phyloP scores from a whole-genome alignment of 768 basidiomycete species.

The Agaricus bisporus region DNA sequence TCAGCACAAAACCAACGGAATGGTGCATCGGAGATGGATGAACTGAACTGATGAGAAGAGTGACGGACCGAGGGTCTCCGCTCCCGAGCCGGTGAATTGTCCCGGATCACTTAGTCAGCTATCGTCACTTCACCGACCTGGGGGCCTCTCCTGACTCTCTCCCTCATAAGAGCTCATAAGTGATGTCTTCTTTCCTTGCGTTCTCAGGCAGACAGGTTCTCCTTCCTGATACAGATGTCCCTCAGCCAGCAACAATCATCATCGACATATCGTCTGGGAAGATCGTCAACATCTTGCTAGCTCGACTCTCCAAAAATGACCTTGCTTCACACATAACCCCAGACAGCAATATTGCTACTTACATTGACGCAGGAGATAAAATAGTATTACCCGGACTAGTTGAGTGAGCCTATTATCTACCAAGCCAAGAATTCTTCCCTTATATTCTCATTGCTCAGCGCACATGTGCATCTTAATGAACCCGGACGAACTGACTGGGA shows the following conservation, averaged over 20 bases:
- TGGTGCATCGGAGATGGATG: neutral
- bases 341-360: constrained; percentile 25
- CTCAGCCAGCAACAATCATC: constrained; percentile 61
- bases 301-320: constrained; percentile 24
- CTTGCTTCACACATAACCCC: constrained; percentile 19
- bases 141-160: too few species aligned
- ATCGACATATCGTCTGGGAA: constrained; percentile 53
- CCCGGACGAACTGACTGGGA: constrained; percentile 94
- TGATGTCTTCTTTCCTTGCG: constrained; percentile 24
- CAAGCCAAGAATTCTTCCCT: neutral
- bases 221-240: constrained; percentile 40
- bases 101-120: neutral
- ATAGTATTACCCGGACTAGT: constrained; percentile 73
- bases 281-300: constrained; percentile 43
- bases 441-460: constrained; percentile 33
- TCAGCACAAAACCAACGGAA: too few species aligned
- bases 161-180: too few species aligned
- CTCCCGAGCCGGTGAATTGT: too few species aligned
- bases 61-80: neutral
- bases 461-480: constrained; percentile 92
- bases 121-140: too few species aligned
- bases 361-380: constrained; percentile 53
- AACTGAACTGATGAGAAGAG: neutral
- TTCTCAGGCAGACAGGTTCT: constrained; percentile 54
- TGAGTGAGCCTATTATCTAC: constrained; percentile 46